Base-by-base conservation (phyloP, 306 rosid genomes). In the Cicer arietinum region DNA sequence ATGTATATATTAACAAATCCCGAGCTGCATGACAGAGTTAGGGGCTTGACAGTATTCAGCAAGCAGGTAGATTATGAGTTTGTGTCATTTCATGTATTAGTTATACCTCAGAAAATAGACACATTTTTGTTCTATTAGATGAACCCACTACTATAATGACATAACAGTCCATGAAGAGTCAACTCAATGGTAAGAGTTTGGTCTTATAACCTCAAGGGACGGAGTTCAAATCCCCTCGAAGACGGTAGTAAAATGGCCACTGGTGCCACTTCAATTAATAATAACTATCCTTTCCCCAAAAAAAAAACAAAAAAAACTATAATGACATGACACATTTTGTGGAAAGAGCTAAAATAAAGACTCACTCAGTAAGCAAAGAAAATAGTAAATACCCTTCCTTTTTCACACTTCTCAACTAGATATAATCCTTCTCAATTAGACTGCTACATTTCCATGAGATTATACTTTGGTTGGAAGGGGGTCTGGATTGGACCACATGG, bases 1-100 rank as follows among this genome's bases (percentile, higher is more conserved):
- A 41, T 47, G 58, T 20, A 20, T 51, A 45, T 45, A 42, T 47
- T 10, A 35, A 44, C 25, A 46, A 13, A 35, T 8, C 44, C 69
- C 45, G 37, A 71, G 73, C 62, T 63, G 59, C 53, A 35, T 39
- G 51, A 58, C 37, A 42, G 39, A 66, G 50, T 40, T 61, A 76
- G 75, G 64, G 54, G 37, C 22, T 52, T 44, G 54, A 66, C 54
- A 66, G 11, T 44, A 66, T 18, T 44, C 54, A 44, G 17, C 53
- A 12, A 43, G 40, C 71, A 22, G 17, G 17, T 42, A 18, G 71
- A 65, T 66, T 43, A 65, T 18, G 53, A 20, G 52, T 43, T 16
- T 65, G 40, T 64, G 30, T 40, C 50, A 41, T 64, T 45, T 41
- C 51, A 64, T 42, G 51, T 41, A 64, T 41, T 64, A 64, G 13